Conservation (phyloP, 257 asterid species). For the Cordia subcordata region DNA sequence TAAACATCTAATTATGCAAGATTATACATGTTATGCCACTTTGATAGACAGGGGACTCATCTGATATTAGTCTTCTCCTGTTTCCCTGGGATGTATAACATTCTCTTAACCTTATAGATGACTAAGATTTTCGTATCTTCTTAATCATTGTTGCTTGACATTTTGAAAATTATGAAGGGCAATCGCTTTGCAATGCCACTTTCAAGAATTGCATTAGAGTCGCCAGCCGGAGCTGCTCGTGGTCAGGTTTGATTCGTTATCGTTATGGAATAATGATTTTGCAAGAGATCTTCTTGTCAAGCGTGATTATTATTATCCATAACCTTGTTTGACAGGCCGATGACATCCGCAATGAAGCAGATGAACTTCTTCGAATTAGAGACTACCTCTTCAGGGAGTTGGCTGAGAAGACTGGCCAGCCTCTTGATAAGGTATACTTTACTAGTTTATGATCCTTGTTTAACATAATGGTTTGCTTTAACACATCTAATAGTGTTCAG, state of each 20-base stretch:
- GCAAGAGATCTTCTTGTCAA: conserved; percentile 4
- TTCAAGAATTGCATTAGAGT: conserved; percentile 55
- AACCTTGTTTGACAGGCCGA: conserved; percentile 59
- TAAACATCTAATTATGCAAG: too few species aligned
- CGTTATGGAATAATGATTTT: neutral
- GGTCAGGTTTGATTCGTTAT: conserved; percentile 61
- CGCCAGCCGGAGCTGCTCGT: conserved; percentile 97
- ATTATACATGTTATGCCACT: too few species aligned
- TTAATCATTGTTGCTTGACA: neutral
- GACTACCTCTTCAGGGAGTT: conserved; percentile 89
- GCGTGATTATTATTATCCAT: conserved; percentile 6
- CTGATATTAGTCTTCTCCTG: too few species aligned
- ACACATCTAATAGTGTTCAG: neutral
- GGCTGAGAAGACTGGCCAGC: conserved; percentile 83
- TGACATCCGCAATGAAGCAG: conserved; percentile 76
- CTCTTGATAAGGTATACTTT: conserved; percentile 59
- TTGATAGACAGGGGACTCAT: too few species aligned
- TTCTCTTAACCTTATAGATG: neutral
- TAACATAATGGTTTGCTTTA: neutral
- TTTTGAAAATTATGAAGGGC: conserved; percentile 41
- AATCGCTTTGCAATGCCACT: conserved; percentile 75
- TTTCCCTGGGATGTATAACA: too few species aligned
- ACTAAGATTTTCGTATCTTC: neutral
- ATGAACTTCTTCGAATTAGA: conserved; percentile 75
- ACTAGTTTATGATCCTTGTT: neutral